phyloP scores from a whole-genome alignment of 2,329 filamentous ascomycete species.

The Akanthomyces muscarius region DNA sequence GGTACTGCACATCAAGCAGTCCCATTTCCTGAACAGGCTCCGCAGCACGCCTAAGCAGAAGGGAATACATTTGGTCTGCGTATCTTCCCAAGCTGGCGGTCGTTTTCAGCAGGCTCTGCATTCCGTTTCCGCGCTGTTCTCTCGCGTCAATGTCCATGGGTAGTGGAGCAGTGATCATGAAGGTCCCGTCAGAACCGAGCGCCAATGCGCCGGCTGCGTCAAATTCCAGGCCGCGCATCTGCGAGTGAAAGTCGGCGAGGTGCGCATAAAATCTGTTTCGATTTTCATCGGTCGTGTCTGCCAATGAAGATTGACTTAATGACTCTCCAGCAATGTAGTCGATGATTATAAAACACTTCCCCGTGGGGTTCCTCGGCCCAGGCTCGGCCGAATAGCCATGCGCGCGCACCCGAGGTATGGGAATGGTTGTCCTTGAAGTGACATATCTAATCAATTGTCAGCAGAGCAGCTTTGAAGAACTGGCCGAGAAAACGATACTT shows the following conservation, averaged over 20 bases:
- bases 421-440: background rate
- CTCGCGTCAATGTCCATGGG: background rate
- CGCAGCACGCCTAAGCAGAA: background rate
- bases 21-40: background rate
- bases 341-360: conserved; percentile 4
- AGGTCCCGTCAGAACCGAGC: background rate
- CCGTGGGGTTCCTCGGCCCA: background rate
- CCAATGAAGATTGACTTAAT: background rate
- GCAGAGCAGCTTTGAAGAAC: background rate
- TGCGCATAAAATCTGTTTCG: background rate
- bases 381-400: background rate
- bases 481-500: background rate
- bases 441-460: background rate
- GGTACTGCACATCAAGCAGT: background rate
- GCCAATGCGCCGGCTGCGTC: background rate
- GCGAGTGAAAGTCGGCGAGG: conserved; percentile 1
- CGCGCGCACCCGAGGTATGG: background rate
- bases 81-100: background rate
- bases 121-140: background rate
- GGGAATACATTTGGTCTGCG: background rate
- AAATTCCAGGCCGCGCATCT: conserved; percentile 9
- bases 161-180: background rate
- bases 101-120: background rate
- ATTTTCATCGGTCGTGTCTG: background rate
- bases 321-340: conserved; percentile 3